These are phyloP conservation scores for Ceratobasidium sp. DNA, from an alignment of 1,284 basidiomycete genomes.

Conservation along the genomic window DNA sequence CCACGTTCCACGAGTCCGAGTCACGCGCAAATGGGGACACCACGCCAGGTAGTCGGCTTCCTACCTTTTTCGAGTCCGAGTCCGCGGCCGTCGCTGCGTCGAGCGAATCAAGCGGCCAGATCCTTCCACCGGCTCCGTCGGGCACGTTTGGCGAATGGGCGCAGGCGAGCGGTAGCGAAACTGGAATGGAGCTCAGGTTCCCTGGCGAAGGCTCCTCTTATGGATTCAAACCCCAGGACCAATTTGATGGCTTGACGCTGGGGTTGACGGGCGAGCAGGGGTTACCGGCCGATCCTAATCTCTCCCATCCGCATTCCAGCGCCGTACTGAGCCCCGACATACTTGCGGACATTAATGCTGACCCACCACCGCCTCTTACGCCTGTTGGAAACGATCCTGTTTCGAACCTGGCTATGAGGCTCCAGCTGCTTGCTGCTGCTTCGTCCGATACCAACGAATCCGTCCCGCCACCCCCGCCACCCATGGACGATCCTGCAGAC, in stretches of 20 bases:
- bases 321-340: conserved; percentile 33
- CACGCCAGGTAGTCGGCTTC: conserved; percentile 63
- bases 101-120: conserved; percentile 50
- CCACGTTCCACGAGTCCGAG: conserved; percentile 46
- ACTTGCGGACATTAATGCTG: conserved; percentile 26
- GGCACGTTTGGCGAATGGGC: conserved; percentile 42
- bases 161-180: not conserved
- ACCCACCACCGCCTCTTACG: conserved; percentile 35
- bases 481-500: conserved; percentile 86
- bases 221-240: conserved; percentile 72
- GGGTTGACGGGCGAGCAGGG: conserved; percentile 67
- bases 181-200: conserved; percentile 54
- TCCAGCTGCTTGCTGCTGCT: conserved; percentile 64
- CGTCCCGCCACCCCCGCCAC: conserved; percentile 75
- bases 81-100: conserved; percentile 57
- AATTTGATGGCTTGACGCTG: conserved; percentile 82
- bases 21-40: conserved; percentile 55
- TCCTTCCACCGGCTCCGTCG: conserved; percentile 42
- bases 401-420: conserved; percentile 72
- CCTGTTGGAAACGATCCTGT: conserved; percentile 59
- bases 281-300: conserved; percentile 61
- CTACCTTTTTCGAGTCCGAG: conserved; percentile 82
- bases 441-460: conserved; percentile 49
- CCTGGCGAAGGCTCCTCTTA: conserved; percentile 76
- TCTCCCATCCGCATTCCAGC: conserved; percentile 34